Conservation (phyloP, 345 rosid genomes). For the Eucalyptus curtisii region DNA sequence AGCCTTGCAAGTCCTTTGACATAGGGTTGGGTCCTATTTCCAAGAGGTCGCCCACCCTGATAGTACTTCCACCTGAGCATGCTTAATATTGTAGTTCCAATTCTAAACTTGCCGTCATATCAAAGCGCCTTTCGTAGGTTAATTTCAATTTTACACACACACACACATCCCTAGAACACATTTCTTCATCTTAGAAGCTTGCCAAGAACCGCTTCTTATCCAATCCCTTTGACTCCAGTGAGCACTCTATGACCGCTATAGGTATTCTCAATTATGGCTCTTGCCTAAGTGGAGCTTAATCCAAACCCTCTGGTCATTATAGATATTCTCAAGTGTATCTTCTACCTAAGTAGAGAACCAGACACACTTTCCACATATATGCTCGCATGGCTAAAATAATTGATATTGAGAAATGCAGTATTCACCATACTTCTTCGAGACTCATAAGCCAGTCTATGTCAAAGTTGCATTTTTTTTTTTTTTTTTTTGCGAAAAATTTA, state of each 20-base stretch:
- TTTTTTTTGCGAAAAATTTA: too few relatives aligned
- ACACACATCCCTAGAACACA: background rate
- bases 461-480: background rate
- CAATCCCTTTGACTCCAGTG: rapidly evolving
- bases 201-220: too few relatives aligned
- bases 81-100: background rate
- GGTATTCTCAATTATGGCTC: too few relatives aligned
- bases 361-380: too few relatives aligned
- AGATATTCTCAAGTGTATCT: background rate
- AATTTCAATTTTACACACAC: background rate
- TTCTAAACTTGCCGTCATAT: background rate
- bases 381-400: too few relatives aligned
- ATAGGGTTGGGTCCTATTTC: background rate
- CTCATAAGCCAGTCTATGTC: too few relatives aligned
- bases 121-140: background rate
- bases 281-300: background rate
- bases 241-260: too few relatives aligned
- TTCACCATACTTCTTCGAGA: too few relatives aligned
- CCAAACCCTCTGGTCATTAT: background rate
- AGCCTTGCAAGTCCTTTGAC: too few relatives aligned
- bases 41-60: background rate
- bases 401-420: too few relatives aligned
- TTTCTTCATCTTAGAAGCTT: background rate
- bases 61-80: background rate
- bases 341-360: background rate